phyloP scores from a whole-genome alignment of 257 asterid species.

The Nicotiana paniculata region DNA sequence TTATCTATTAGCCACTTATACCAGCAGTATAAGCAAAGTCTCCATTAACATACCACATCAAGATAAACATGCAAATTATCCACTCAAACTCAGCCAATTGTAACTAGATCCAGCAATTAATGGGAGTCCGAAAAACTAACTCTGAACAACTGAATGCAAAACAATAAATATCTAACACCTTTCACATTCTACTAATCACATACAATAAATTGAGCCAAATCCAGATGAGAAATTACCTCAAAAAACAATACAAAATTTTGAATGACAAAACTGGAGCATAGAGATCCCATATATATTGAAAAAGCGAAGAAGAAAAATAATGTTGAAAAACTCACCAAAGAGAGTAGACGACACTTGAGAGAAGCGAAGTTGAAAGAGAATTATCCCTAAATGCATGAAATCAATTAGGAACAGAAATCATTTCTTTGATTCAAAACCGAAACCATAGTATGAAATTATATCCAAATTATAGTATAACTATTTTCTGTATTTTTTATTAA shows the following conservation, averaged over 20 bases:
- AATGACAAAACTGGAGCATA: no score
- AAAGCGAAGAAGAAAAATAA: background rate
- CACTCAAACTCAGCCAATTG: background rate
- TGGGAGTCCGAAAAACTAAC: background rate
- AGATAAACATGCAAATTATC: background rate
- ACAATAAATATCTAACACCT: background rate
- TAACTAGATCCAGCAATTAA: background rate
- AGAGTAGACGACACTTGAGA: no score
- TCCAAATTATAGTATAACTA: no score
- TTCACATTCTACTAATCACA: background rate
- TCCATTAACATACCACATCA: background rate
- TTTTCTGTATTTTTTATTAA: no score
- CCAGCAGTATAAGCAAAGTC: background rate
- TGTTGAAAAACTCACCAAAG: no score
- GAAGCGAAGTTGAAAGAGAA: no score
- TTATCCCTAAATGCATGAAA: no score
- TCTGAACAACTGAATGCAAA: background rate
- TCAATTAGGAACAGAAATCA: no score
- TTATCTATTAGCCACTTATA: no score
- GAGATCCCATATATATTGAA: background rate
- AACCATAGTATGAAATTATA: no score
- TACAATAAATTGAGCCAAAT: background rate
- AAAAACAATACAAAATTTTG: no score
- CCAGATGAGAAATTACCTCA: background rate
- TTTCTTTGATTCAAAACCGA: no score